Percentiles rank a stretch among this genome's conserved stretches.
These are phyloP conservation scores for Aphanomyces euteiches DNA, from an alignment of 352 stramenopile species.

Conservation along the genomic window DNA sequence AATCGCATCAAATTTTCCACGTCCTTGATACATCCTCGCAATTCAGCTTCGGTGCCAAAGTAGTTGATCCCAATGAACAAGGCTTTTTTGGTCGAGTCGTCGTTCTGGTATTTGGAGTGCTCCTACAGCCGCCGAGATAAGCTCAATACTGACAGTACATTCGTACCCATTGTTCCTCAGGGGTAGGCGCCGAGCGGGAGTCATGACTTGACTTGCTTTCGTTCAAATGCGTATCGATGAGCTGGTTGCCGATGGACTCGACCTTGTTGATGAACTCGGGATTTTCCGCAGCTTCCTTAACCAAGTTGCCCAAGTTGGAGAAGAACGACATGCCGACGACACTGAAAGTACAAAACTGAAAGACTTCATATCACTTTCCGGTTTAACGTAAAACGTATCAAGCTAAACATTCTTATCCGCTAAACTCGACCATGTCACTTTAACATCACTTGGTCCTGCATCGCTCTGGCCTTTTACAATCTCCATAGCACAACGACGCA, in stretches of 20 bases:
- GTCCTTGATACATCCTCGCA: slow-evolving; percentile 33
- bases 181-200: background rate
- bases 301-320: slow-evolving; percentile 11
- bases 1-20: slow-evolving; percentile 28
- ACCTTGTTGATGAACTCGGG: slow-evolving; percentile 18
- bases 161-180: slow-evolving; percentile 25
- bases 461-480: too few relatives aligned
- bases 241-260: slow-evolving; percentile 24
- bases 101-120: slow-evolving; percentile 24
- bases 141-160: background rate
- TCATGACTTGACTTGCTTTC: background rate
- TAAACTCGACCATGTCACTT: too few relatives aligned
- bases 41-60: slow-evolving; percentile 17
- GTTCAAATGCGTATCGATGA: slow-evolving; percentile 28
- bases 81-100: slow-evolving; percentile 21
- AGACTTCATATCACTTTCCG: too few relatives aligned
- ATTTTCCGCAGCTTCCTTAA: slow-evolving; percentile 4
- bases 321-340: slow-evolving; percentile 26
- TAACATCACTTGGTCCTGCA: too few relatives aligned
- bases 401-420: too few relatives aligned
- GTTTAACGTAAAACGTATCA: too few relatives aligned
- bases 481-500: too few relatives aligned
- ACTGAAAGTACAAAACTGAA: slow-evolving; percentile 9
- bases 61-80: slow-evolving; percentile 34
- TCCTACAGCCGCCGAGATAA: slow-evolving; percentile 10